Base-by-base conservation (phyloP, 1,284 basidiomycete species). In the Macrocybe sp. region DNA sequence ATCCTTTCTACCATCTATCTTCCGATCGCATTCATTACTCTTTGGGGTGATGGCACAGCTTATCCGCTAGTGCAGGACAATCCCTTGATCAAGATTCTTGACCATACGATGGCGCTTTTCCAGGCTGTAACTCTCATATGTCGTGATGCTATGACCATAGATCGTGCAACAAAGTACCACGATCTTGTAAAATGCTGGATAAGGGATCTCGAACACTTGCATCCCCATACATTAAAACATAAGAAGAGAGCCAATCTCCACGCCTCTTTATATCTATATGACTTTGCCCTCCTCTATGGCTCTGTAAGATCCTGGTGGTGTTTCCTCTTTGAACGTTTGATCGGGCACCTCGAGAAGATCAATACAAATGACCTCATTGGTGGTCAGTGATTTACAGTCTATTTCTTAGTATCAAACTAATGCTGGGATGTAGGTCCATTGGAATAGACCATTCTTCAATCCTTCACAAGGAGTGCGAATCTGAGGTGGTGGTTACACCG, bases 401-500 rank as follows among this genome's bases (percentile, higher is more conserved):
- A 45, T 43, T 4, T 32, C 29, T 46, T 11, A 7, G 12, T 33
- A 46, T 11, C 32, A 33, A 2, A 37, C 12, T 10, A 36, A 36
- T 2, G 14, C 32, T 41, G 28, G 9, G 28, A 16, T 39, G 1
- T 12, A 49, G 55, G 55, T 16, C 31, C 45, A 12, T 39, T 55
- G 28, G 55, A 58, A 36, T 14, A 33, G 0, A 59, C 57, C 1
- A 46, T 61, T 6, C 8, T 51, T 11, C 40, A 51, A 9, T 52
- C 58, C 7, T 50, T 51, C 7, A 41, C 47, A 30, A 37, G 54
- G 39, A 50, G 41, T 8, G 52, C 48, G 1, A 57, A 56, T 36
- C 38, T 61, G 8, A 16, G 56, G 14, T 41, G 50, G 7, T 56
- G 54, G 50, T 46, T 62, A 16, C 37, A 31, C 14, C 48, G 54